Conservation (phyloP, 2,329 filamentous ascomycete genomes). For the Colletotrichum tamarilloi region DNA sequence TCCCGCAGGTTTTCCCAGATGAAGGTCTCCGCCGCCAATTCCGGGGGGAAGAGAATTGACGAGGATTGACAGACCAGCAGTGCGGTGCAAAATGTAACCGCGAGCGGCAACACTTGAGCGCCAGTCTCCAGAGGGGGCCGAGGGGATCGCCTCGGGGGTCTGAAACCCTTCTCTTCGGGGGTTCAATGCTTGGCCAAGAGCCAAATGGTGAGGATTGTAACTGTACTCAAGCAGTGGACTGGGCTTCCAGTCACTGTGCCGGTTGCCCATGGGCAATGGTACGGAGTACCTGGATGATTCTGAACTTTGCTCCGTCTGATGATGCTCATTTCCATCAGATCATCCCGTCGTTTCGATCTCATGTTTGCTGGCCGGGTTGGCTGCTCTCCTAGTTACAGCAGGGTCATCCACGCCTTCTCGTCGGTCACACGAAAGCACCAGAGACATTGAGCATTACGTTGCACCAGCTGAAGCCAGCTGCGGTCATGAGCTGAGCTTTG, state of each 20-base stretch:
- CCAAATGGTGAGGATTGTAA: conserved; percentile 5
- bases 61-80: not conserved
- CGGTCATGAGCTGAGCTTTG: not conserved
- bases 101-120: not conserved
- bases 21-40: conserved; percentile 13
- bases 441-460: not conserved
- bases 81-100: conserved; percentile 1
- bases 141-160: conserved; percentile 34
- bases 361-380: not conserved
- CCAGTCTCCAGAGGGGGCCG: not conserved
- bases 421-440: not conserved
- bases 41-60: conserved; percentile 12
- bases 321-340: conserved; percentile 23
- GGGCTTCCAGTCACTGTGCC: not conserved
- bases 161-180: conserved; percentile 29
- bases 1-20: conserved; percentile 28
- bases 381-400: not conserved
- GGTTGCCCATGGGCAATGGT: not conserved
- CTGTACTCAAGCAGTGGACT: not conserved
- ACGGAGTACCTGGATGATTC: not conserved
- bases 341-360: conserved; percentile 30
- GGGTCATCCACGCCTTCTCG: not conserved
- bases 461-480: not conserved
- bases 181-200: conserved; percentile 26
- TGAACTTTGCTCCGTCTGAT: conserved; percentile 18